Evolutionary conservation across 2,329 filamentous ascomycete species (phyloP), one percentile per base, ranked within the genome.

Genomic region (Xylaria sp.): DNA sequence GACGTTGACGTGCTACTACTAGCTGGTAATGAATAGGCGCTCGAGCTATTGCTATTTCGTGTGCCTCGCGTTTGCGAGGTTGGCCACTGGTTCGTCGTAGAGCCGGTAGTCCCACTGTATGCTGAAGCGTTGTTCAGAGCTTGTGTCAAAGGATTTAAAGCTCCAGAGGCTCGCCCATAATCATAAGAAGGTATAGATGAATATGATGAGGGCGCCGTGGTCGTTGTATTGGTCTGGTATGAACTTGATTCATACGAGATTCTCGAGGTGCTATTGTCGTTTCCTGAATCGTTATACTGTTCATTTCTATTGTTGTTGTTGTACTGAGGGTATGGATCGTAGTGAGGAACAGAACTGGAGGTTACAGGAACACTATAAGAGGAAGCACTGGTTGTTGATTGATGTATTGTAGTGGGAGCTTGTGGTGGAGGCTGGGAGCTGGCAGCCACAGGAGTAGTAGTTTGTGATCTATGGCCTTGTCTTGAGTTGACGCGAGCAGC

Each of bases 301-400:
- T 66, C 50, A 54, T 57, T 74, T 29, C 65, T 60, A 35, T 68
- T 72, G 44, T 25, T 75, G 44, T 25, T 75, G 42, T 75, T 78
- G 63, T 82, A 83, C 16, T 74, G 75, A 69, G 66, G 60, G 71
- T 79, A 74, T 60, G 65, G 50, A 60, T 76, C 67, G 69, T 76
- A 73, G 63, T 66, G 61, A 53, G 73, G 74, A 72, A 80, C 69
- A 9, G 76, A 71, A 29, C 68, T 69, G 50, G 66, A 75, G 8
- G 75, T 64, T 3, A 77, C 63, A 1, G 78, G 70, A 54, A 69
- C 71, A 18, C 75, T 69, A n/a, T 72, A 76, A 48, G 79, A 79
- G 3, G 77, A 74, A 13, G 79, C 12, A 61, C 48, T 75, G 6
- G 71, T 67, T 32, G 69, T 67, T 27, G 74, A 63, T 29, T 74